Conservation (phyloP, 371 early-diverging fungal species). For the Mortierella sp. region DNA sequence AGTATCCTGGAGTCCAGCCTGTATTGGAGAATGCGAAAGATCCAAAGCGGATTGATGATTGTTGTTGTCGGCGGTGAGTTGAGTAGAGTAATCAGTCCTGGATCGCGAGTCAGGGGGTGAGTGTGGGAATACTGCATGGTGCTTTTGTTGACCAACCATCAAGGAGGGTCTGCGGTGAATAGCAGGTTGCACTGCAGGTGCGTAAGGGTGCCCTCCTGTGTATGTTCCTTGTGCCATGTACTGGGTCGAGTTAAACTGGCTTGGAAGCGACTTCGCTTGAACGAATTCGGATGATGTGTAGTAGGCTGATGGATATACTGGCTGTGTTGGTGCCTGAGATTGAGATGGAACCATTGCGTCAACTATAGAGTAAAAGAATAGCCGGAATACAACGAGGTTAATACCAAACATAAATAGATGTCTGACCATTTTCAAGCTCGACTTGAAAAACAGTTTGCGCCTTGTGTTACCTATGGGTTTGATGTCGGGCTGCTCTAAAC, state of each 20-base stretch:
- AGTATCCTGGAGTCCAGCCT: not conserved
- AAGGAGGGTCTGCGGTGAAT: conserved; percentile 15
- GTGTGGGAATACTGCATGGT: conserved; percentile 4
- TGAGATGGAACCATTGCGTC: conserved; percentile 34
- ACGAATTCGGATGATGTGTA: conserved; percentile 15
- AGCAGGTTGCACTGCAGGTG: not conserved
- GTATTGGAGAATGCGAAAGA: conserved; percentile 3
- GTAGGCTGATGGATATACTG: conserved; percentile 8
- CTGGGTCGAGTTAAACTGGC: conserved; percentile 4
- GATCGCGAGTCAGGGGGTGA: conserved; percentile 12
- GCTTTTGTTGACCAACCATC: conserved; percentile 11
- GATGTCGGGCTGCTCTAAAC: conserved; percentile 2
- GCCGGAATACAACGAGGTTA: not conserved
- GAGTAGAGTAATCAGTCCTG: conserved; percentile 12
- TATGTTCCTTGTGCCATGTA: conserved; percentile 22
- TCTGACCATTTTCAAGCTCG: too few relatives aligned
- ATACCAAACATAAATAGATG: not conserved
- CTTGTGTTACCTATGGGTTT: conserved; percentile 12
- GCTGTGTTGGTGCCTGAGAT: conserved; percentile 9
- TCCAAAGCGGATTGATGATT: not conserved
- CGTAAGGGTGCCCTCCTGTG: conserved; percentile 16
- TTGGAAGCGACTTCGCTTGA: conserved; percentile 5
- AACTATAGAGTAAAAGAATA: not conserved
- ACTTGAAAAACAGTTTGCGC: not conserved
- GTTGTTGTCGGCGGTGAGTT: conserved; percentile 9